phyloP scores from a whole-genome alignment of 2,329 filamentous ascomycete genomes.

The Colletotrichum incanum region DNA sequence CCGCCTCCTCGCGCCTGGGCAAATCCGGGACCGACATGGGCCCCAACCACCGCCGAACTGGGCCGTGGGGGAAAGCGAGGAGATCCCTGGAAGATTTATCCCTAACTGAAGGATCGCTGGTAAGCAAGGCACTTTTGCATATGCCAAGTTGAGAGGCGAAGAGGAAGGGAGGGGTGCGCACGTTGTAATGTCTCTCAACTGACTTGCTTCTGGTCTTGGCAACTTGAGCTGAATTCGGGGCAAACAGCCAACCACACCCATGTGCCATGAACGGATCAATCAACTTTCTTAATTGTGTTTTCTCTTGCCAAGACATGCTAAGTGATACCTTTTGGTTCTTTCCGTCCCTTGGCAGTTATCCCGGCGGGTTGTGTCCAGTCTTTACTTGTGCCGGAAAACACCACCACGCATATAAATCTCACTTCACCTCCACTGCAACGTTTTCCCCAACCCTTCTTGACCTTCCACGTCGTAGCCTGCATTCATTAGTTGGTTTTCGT shows the following conservation, averaged over 20 bases:
- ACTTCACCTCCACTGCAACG: constrained; percentile 2
- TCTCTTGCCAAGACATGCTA: constrained; percentile 13
- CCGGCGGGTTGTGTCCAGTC: background rate
- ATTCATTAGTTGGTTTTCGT: background rate
- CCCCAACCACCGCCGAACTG: background rate
- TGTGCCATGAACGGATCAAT: background rate
- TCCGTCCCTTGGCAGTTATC: background rate
- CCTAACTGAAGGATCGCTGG: background rate
- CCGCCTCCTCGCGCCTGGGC: constrained; percentile 33
- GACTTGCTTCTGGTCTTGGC: constrained; percentile 26
- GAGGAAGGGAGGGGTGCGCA: background rate
- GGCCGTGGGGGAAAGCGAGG: background rate
- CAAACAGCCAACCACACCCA: background rate
- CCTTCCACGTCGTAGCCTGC: no score
- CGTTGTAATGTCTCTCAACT: constrained; percentile 15
- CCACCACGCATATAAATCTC: constrained; percentile 14
- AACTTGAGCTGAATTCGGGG: background rate
- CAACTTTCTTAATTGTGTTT: constrained; percentile 10
- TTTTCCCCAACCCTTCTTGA: background rate
- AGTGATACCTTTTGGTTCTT: background rate
- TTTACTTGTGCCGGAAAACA: background rate
- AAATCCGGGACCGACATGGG: constrained; percentile 4
- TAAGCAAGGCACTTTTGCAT: constrained; percentile 10
- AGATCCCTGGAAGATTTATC: background rate
- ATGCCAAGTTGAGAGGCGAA: constrained; percentile 9